A percentile compares a stretch with the other conserved stretches of the same genome.
Evolutionary conservation across 306 rosid genomes (phyloP).

Genomic region (Citrullus amarus): DNA sequence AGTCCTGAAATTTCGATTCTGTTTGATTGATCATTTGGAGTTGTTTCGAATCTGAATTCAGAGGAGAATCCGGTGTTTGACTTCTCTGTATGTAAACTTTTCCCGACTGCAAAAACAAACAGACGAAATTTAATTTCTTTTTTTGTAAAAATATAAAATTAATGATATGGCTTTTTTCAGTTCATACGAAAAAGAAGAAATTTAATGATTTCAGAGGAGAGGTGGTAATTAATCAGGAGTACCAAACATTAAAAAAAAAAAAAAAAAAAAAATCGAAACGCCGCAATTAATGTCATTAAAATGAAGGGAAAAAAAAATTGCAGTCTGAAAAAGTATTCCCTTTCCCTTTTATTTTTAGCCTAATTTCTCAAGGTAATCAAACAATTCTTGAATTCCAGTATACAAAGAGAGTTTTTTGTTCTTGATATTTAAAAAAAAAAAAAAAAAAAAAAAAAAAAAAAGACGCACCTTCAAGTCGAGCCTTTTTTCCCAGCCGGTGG

Average conservation of each 20-base stretch:
- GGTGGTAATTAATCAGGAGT: conserved; percentile 2
- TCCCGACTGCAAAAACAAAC: conserved; percentile 55
- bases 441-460: not conserved
- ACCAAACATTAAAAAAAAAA: not conserved
- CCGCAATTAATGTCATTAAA: conserved; percentile 6
- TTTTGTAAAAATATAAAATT: not conserved
- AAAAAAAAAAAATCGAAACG: not conserved
- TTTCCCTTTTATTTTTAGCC: not conserved
- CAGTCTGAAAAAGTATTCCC: not conserved
- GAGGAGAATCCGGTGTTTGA: conserved; percentile 22
- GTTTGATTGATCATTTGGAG: conserved; percentile 21
- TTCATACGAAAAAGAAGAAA: not conserved
- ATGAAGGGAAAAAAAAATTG: not conserved
- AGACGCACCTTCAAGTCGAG: conserved; percentile 75
- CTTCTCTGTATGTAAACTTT: conserved; percentile 68
- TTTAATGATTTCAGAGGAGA: not conserved
- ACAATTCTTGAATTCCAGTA: not conserved
- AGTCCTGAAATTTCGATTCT: conserved; percentile 50
- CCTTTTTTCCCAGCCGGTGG: conserved; percentile 84
- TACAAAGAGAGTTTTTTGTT: not conserved
- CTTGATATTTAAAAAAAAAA: not conserved
- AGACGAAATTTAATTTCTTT: not conserved
- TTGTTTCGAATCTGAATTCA: conserved; percentile 22
- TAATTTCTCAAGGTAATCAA: not conserved
- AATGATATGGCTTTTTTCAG: not conserved